Evolutionary conservation across 1,284 basidiomycete genomes (phyloP).

Genomic region (Ustilago hordei): DNA sequence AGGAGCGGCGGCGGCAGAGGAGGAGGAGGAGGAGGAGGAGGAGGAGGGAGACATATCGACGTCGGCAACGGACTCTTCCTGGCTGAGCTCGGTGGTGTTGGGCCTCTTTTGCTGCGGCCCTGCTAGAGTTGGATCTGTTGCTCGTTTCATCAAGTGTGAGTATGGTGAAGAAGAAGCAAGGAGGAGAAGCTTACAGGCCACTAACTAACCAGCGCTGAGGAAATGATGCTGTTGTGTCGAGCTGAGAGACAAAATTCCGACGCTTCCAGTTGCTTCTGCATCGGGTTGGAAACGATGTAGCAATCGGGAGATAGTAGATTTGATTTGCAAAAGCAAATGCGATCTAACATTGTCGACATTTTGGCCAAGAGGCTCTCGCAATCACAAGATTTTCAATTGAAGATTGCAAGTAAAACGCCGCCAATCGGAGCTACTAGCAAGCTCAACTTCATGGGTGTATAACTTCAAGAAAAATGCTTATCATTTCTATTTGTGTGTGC

Average conservation of each 20-base stretch:
- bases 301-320: background rate
- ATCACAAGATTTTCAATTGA: too few species aligned
- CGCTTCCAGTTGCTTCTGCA: constrained; percentile 6
- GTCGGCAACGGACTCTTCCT: constrained; percentile 23
- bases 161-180: background rate
- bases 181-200: background rate
- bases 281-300: background rate
- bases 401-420: too few species aligned
- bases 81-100: constrained; percentile 26
- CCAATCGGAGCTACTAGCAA: too few species aligned
- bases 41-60: constrained; percentile 37
- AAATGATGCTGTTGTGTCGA: constrained; percentile 3
- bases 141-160: constrained; percentile 38
- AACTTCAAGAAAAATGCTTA: too few species aligned
- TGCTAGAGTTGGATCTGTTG: constrained; percentile 29
- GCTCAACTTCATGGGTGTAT: too few species aligned
- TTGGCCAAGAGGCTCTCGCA: too few species aligned
- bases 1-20: constrained; percentile 28
- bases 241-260: background rate
- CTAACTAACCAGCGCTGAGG: background rate
- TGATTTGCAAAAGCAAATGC: background rate
- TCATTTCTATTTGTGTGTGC: too few species aligned
- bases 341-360: background rate
- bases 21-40: constrained; percentile 47
- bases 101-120: constrained; percentile 45